phyloP scores from a whole-genome alignment of 768 basidiomycete species.

The Mrakia blollopis region DNA sequence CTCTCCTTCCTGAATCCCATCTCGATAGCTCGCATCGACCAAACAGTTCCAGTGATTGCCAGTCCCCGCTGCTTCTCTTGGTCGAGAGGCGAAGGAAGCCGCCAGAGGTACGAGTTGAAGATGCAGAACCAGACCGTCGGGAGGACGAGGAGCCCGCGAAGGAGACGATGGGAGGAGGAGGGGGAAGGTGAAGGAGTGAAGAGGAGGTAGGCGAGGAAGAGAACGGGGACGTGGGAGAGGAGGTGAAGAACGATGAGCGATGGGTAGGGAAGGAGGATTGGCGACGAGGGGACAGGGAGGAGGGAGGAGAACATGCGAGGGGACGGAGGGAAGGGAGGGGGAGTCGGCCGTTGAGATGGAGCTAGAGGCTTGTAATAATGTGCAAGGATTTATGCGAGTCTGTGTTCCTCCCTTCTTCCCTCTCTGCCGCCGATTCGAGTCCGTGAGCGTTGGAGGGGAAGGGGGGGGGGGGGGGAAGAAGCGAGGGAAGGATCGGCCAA shows the following conservation, averaged over 20 bases:
- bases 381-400: neutral
- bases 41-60: neutral
- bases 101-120: slow-evolving; percentile 13
- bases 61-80: neutral
- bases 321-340: neutral
- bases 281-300: neutral
- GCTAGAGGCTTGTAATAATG: neutral
- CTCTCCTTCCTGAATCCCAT: slow-evolving; percentile 7
- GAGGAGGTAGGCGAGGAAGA: slow-evolving; percentile 9
- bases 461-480: neutral
- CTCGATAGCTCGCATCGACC: slow-evolving; percentile 14
- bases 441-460: neutral
- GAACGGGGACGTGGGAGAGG: slow-evolving; percentile 4
- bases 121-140: slow-evolving; percentile 2
- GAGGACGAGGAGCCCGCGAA: neutral
- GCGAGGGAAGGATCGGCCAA: neutral
- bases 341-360: neutral
- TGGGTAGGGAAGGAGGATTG: neutral
- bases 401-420: neutral
- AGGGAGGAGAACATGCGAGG: neutral
- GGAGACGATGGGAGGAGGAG: neutral
- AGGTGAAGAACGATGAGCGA: neutral
- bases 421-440: neutral
- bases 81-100: neutral
- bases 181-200: neutral